A percentile compares a stretch with the other conserved stretches of the same genome.
Conservation (phyloP, 1,284 basidiomycete species). For the Pterulicium gracile region DNA sequence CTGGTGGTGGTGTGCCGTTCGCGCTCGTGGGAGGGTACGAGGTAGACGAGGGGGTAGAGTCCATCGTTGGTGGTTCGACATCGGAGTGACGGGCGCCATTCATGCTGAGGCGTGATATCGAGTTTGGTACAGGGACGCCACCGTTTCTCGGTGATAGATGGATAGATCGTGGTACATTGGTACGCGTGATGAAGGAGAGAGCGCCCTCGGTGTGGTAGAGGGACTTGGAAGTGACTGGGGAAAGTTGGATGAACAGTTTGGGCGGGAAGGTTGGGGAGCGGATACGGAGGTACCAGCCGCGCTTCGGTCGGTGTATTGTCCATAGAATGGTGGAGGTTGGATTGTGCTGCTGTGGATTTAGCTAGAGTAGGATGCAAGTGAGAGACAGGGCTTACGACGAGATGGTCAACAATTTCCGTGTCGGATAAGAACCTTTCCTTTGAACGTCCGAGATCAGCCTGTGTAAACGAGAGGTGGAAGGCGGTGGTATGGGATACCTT, state of each 20-base stretch:
- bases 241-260: constrained; percentile 51
- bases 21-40: constrained; percentile 65
- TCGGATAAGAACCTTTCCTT: constrained; percentile 67
- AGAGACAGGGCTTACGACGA: constrained; percentile 39
- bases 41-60: constrained; percentile 14
- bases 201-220: constrained; percentile 50
- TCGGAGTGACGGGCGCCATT: background rate
- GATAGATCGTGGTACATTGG: constrained; percentile 22
- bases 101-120: constrained; percentile 3
- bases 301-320: constrained; percentile 64
- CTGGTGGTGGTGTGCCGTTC: no score
- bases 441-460: constrained; percentile 9
- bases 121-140: constrained; percentile 13
- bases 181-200: constrained; percentile 51
- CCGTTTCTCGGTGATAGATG: constrained; percentile 10
- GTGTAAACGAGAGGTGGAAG: background rate
- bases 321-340: constrained; percentile 52
- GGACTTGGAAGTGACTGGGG: constrained; percentile 42
- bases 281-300: constrained; percentile 73
- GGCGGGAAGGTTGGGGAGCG: constrained; percentile 55
- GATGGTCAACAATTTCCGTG: constrained; percentile 61
- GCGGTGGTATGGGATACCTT: constrained; percentile 35
- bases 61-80: background rate
- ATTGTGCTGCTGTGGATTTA: constrained; percentile 40
- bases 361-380: background rate